Percentiles rank a stretch among this genome's conserved stretches.
Conservation (phyloP, 805 yeast genomes). For the Yarrowia osloensis region DNA sequence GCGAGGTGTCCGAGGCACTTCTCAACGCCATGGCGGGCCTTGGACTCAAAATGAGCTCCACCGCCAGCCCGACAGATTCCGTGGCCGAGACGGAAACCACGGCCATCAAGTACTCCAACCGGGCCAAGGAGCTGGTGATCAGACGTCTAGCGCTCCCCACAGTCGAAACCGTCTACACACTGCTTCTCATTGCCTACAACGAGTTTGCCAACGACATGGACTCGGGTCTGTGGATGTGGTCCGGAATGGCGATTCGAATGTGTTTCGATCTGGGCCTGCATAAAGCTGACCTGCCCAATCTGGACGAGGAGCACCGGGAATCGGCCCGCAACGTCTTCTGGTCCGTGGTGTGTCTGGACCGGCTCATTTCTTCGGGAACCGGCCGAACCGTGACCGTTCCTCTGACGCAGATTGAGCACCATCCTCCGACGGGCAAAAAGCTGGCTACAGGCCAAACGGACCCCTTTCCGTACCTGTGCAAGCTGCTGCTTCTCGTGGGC, state of each 20-base stretch:
- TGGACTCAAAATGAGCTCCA: conserved; percentile 27
- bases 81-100: background rate
- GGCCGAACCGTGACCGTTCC: conserved; percentile 38
- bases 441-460: conserved; percentile 32
- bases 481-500: conserved; percentile 36
- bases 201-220: conserved; percentile 40
- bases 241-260: conserved; percentile 41
- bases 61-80: background rate
- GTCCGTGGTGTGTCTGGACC: conserved; percentile 38
- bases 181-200: conserved; percentile 39
- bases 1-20: conserved; percentile 37
- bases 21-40: conserved; percentile 39
- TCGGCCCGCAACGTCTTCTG: conserved; percentile 37
- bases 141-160: conserved; percentile 39
- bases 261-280: conserved; percentile 40
- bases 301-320: conserved; percentile 31
- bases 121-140: conserved; percentile 37
- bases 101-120: conserved; percentile 37
- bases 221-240: conserved; percentile 41
- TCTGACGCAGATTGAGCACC: conserved; percentile 36
- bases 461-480: conserved; percentile 39
- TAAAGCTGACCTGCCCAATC: conserved; percentile 32
- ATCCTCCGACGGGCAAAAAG: conserved; percentile 32
- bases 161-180: conserved; percentile 38
- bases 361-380: conserved; percentile 39